Evolutionary conservation across 2,329 filamentous ascomycete genomes (phyloP).

Genomic region (Aureobasidium sp.): DNA sequence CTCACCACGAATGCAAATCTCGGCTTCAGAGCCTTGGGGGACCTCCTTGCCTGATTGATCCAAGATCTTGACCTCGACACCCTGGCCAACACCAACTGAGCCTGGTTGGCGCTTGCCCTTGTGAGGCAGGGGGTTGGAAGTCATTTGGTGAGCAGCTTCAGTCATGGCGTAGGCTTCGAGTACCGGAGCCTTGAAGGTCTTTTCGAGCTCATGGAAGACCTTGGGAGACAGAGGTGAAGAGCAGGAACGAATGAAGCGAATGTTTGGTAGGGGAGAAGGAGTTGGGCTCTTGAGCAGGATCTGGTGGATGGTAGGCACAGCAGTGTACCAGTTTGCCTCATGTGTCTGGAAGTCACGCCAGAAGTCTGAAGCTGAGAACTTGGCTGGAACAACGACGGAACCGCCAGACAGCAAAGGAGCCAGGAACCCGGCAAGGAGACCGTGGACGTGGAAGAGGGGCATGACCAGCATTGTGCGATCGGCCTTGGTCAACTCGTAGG

Average conservation of each 20-base stretch:
- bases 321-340: conserved; percentile 84
- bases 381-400: conserved; percentile 67
- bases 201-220: conserved; percentile 70
- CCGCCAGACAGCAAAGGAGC: conserved; percentile 68
- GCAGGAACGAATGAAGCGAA: conserved; percentile 83
- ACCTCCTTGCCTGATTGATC: conserved; percentile 61
- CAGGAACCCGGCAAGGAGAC: conserved; percentile 74
- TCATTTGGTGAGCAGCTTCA: conserved; percentile 80
- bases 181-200: conserved; percentile 67
- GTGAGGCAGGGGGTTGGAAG: conserved; percentile 54
- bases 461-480: conserved; percentile 83
- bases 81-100: conserved; percentile 74
- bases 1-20: conserved; percentile 74
- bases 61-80: conserved; percentile 72
- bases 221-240: conserved; percentile 77
- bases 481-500: conserved; percentile 60
- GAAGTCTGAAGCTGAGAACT: conserved; percentile 76
- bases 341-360: conserved; percentile 68
- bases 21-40: conserved; percentile 60
- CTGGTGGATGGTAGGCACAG: conserved; percentile 87
- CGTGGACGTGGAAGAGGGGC: conserved; percentile 86
- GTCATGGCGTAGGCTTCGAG: conserved; percentile 92
- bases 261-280: conserved; percentile 59
- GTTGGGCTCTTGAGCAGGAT: conserved; percentile 69
- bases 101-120: conserved; percentile 68